Evolutionary conservation across 148 eudicot species (phyloP), one percentile per base, ranked within the genome.

Genomic region (Arctostaphylos glauca): DNA sequence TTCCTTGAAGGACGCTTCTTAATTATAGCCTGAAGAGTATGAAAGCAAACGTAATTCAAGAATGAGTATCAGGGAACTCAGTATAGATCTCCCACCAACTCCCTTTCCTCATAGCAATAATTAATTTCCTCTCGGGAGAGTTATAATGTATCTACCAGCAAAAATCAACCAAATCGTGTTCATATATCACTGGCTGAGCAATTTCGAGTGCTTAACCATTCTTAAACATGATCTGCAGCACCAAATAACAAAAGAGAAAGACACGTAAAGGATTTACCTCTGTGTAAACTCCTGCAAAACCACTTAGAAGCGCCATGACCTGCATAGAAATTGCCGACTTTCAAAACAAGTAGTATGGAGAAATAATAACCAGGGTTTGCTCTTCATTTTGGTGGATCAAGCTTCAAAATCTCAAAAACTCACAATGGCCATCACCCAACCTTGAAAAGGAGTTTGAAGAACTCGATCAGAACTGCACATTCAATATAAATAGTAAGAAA

Each of bases 361-460:
- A 74, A 15, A 59, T 21, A n/a, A 81, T 19, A 83, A 55, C 10
- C 44, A 55, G 76, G 68, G 6, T 81, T 77, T 71, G 78, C 23
- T 59, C 41, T 64, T 74, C 59, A 76, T 54, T 52, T 67, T 41
- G 8, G 74, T 8, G 18, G 31, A 67, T 52, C n/a, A 66, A 67
- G 60, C 62, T 79, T 62, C 48, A 70, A 79, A 55, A 68, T 43
- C 53, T 64, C 59, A 84, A 84, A 74, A 86, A 91, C 99, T 94
- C 89, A 96, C 99, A 85, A 96, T 90, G 81, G 98, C 98, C 99
- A 96, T 96, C 87, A 96, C 68, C 99, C 95, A 96, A 83, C 98
- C 99, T 88, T 91, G 91, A 31, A 94, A 81, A 76, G 98, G 94
- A 83, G 99, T 90, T 86, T 94, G 93, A 86, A 96, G 92, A 87